Percentiles rank a stretch among this genome's conserved stretches.
Evolutionary conservation across 2,329 filamentous ascomycete genomes (phyloP).

Genomic region (Capronia epimyces): DNA sequence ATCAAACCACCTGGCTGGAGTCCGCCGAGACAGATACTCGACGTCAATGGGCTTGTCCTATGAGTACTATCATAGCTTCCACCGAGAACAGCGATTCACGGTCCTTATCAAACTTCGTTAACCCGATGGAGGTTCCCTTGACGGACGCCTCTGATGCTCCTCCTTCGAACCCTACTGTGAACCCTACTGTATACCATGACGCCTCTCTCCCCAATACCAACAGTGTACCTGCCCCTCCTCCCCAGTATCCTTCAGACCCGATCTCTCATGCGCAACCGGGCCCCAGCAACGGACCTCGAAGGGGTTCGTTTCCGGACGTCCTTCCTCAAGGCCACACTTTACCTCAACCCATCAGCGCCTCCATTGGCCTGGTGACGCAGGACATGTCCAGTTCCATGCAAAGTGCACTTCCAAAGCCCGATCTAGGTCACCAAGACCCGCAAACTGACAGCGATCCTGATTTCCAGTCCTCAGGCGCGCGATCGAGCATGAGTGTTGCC

Average conservation of each 20-base stretch:
- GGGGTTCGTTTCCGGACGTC: conserved; percentile 16
- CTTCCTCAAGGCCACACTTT: conserved; percentile 16
- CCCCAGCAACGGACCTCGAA: conserved; percentile 5
- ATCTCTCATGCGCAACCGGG: not conserved
- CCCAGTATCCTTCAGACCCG: not conserved
- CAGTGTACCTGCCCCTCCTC: not conserved
- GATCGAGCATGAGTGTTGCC: conserved; percentile 1
- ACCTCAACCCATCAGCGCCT: conserved; percentile 4
- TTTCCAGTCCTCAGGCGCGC: conserved; percentile 7
- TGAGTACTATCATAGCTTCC: too few relatives aligned
- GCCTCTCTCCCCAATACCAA: not conserved
- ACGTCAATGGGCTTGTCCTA: too few relatives aligned
- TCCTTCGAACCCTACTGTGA: not conserved
- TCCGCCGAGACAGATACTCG: too few relatives aligned
- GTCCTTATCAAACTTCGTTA: too few relatives aligned
- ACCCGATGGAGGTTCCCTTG: too few relatives aligned
- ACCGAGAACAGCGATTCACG: too few relatives aligned
- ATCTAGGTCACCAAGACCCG: conserved; percentile 2
- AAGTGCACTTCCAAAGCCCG: not conserved
- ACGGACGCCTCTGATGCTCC: too few relatives aligned
- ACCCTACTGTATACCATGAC: not conserved
- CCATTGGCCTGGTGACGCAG: not conserved
- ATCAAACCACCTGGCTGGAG: too few relatives aligned
- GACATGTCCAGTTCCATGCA: not conserved
- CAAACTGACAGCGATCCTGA: conserved; percentile 16